phyloP scores from a whole-genome alignment of 2,329 filamentous ascomycete species.

The Ophiostoma populinum region DNA sequence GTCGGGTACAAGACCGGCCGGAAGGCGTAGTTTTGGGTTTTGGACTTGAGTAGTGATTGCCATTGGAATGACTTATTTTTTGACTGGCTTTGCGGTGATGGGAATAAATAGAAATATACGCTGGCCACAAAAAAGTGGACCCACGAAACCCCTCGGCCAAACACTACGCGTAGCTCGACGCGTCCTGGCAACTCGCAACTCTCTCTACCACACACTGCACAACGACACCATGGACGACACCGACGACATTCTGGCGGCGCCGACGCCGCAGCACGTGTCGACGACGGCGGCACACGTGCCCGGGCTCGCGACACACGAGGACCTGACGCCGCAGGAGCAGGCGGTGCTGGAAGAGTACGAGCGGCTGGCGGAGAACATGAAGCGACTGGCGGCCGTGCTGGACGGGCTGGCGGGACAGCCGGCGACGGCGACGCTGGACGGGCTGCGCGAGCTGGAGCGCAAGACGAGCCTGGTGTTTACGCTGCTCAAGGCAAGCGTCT shows the following conservation, averaged over 20 bases:
- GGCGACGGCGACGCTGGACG: slow-evolving; percentile 69
- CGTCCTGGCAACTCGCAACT: too few relatives aligned
- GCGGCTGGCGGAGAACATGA: slow-evolving; percentile 74
- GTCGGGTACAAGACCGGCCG: slow-evolving; percentile 17
- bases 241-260: slow-evolving; percentile 5
- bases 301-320: slow-evolving; percentile 15
- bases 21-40: slow-evolving; percentile 8
- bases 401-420: slow-evolving; percentile 51
- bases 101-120: too few relatives aligned
- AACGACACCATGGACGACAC: slow-evolving; percentile 10
- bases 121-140: too few relatives aligned
- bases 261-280: slow-evolving; percentile 2
- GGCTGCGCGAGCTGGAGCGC: slow-evolving; percentile 71
- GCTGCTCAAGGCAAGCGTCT: slow-evolving; percentile 94
- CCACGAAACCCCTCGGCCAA: too few relatives aligned
- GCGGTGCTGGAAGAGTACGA: slow-evolving; percentile 93
- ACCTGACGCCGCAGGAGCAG: slow-evolving; percentile 69
- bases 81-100: too few relatives aligned
- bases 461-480: slow-evolving; percentile 95
- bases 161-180: too few relatives aligned
- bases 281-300: neutral
- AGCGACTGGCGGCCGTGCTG: slow-evolving; percentile 48
- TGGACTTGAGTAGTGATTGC: too few relatives aligned
- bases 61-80: too few relatives aligned
- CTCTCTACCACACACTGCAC: too few relatives aligned